These are phyloP conservation scores for Cladorrhinum sp. DNA, from an alignment of 2,329 filamentous ascomycete genomes.

Conservation along the genomic window DNA sequence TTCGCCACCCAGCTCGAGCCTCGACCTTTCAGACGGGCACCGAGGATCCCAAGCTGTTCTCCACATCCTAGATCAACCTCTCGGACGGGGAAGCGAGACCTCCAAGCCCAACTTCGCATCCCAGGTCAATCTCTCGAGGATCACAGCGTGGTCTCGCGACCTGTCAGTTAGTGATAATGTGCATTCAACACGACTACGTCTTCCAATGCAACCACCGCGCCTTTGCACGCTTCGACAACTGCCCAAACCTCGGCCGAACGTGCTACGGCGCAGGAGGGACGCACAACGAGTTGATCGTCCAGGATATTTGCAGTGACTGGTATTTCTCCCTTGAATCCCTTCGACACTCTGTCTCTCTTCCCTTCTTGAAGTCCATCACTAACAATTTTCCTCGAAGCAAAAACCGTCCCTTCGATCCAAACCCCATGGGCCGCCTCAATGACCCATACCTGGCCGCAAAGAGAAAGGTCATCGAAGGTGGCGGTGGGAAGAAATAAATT, in stretches of 20 bases:
- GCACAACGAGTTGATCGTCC: slow-evolving; percentile 21
- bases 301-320: slow-evolving; percentile 26
- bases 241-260: slow-evolving; percentile 24
- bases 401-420: not conserved
- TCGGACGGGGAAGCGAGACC: not conserved
- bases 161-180: slow-evolving; percentile 22
- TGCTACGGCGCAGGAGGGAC: slow-evolving; percentile 27
- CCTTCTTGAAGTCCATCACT: not conserved
- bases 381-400: not conserved
- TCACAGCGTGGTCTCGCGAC: not conserved
- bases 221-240: slow-evolving; percentile 29
- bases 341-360: no score
- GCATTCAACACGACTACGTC: slow-evolving; percentile 26
- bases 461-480: not conserved
- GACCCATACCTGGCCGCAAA: not conserved
- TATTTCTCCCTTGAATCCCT: no score
- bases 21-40: not conserved
- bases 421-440: not conserved
- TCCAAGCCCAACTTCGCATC: no score
- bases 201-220: slow-evolving; percentile 28
- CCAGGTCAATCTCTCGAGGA: not conserved
- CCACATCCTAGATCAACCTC: no score
- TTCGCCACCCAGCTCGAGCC: no score
- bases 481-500: not conserved
- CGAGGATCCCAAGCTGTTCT: no score